These are phyloP conservation scores for Elsinoe fawcettii DNA, from an alignment of 2,329 filamentous ascomycete genomes.

Conservation along the genomic window DNA sequence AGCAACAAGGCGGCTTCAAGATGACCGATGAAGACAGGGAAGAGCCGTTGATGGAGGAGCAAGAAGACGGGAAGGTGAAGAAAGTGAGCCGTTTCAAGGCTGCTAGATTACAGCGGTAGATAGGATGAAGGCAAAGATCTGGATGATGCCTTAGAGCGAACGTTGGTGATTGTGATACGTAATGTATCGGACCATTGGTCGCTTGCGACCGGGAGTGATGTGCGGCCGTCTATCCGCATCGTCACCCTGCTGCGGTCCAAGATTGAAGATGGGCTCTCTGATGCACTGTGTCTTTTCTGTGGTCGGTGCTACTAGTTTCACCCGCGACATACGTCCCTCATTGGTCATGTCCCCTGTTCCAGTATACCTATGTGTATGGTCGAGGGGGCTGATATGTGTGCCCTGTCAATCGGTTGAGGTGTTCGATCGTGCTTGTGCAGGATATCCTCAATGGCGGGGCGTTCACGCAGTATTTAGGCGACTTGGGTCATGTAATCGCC, in stretches of 20 bases:
- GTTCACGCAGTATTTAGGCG: too few relatives aligned
- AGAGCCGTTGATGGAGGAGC: slow-evolving; percentile 48
- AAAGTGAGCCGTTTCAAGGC: slow-evolving; percentile 34
- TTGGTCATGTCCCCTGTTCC: not conserved
- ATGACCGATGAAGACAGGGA: slow-evolving; percentile 54
- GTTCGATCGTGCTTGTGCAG: too few relatives aligned
- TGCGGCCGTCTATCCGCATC: slow-evolving; percentile 2
- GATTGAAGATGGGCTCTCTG: slow-evolving; percentile 13
- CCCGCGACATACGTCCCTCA: not conserved
- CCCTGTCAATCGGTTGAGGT: too few relatives aligned
- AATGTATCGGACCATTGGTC: not conserved
- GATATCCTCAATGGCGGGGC: too few relatives aligned
- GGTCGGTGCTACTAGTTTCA: slow-evolving; percentile 13
- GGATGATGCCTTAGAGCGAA: too few relatives aligned
- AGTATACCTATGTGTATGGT: too few relatives aligned
- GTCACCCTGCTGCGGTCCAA: slow-evolving; percentile 9
- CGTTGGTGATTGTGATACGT: not conserved
- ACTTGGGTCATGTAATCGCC: too few relatives aligned
- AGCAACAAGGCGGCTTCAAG: slow-evolving; percentile 73
- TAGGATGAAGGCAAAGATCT: too few relatives aligned
- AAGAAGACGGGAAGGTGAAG: slow-evolving; percentile 29
- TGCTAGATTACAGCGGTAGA: slow-evolving; percentile 26
- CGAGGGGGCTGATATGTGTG: too few relatives aligned
- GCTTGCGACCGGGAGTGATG: not conserved
- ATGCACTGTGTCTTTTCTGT: slow-evolving; percentile 4